phyloP scores from a whole-genome alignment of 805 yeast genomes.

The Candida corydali region DNA sequence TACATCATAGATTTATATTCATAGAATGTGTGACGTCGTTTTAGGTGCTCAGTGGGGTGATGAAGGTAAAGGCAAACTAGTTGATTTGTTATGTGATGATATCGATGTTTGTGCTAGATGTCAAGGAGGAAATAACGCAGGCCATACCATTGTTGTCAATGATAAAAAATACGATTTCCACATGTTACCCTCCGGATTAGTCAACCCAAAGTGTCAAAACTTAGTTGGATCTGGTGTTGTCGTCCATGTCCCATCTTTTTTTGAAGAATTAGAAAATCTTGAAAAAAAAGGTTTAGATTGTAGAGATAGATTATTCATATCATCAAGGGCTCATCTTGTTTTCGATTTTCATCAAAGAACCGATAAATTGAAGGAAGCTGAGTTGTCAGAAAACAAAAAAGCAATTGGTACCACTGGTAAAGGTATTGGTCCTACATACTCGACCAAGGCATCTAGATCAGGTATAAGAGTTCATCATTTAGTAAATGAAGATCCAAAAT shows the following conservation, averaged over 20 bases:
- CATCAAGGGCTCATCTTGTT: conserved; percentile 93
- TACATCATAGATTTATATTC: neutral
- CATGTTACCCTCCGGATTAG: conserved; percentile 97
- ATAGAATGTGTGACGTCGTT: conserved; percentile 78
- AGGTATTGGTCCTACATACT: conserved; percentile 98
- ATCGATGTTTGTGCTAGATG: conserved; percentile 97
- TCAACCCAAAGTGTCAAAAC: conserved; percentile 86
- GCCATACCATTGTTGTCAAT: conserved; percentile 94
- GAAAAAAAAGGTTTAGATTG: conserved; percentile 79
- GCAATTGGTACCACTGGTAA: conserved; percentile 97
- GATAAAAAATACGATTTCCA: conserved; percentile 93
- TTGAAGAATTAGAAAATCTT: conserved; percentile 76
- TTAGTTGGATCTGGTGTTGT: conserved; percentile 96
- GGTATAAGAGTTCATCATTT: conserved; percentile 96
- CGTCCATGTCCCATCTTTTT: conserved; percentile 89
- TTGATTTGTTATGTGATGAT: conserved; percentile 89
- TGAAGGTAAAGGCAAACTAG: conserved; percentile 98
- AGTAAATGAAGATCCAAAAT: conserved; percentile 81
- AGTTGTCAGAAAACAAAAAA: conserved; percentile 73
- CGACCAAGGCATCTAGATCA: conserved; percentile 94
- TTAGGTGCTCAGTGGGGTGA: conserved; percentile 99
- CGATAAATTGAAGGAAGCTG: conserved; percentile 92
- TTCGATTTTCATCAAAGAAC: conserved; percentile 98
- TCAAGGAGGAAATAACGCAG: conserved; percentile 99
- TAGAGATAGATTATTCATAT: conserved; percentile 73